Evolutionary conservation across 768 basidiomycete genomes (phyloP).

Genomic region (Piloderma croceum): DNA sequence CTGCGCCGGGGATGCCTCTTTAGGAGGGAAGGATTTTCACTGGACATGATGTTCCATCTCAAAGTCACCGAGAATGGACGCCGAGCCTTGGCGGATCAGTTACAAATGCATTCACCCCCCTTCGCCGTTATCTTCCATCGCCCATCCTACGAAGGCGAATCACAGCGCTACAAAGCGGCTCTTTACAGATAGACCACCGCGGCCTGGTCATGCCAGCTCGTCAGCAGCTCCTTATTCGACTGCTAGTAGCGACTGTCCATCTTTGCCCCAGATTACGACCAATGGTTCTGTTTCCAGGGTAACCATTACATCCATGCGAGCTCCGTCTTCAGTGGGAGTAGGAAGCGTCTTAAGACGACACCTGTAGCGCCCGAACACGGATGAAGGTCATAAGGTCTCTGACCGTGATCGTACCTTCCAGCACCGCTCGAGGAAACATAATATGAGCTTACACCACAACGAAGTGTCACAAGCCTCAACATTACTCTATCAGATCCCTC

Average conservation of each 20-base stretch:
- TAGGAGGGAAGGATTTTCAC: too few relatives aligned
- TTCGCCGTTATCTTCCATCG: too few relatives aligned
- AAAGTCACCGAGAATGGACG: too few relatives aligned
- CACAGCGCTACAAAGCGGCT: too few relatives aligned
- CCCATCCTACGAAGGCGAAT: too few relatives aligned
- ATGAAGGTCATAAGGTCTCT: constrained; percentile 12
- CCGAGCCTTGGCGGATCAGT: too few relatives aligned
- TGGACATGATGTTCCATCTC: too few relatives aligned
- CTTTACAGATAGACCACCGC: too few relatives aligned
- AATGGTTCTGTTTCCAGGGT: too few relatives aligned
- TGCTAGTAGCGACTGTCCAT: neutral
- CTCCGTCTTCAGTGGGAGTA: constrained; percentile 23
- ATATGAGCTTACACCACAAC: constrained; percentile 66
- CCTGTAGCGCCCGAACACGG: constrained; percentile 10
- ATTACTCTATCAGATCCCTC: constrained; percentile 7
- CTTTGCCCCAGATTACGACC: constrained; percentile 1
- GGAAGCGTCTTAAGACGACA: constrained; percentile 17
- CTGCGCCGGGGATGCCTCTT: too few relatives aligned
- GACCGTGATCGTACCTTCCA: constrained; percentile 1
- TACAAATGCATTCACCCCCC: too few relatives aligned
- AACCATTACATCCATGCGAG: constrained; percentile 20
- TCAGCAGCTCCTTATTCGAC: constrained; percentile 1
- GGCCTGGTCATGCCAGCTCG: neutral
- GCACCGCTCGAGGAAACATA: constrained; percentile 48
- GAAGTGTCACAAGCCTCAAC: constrained; percentile 26